phyloP scores from a whole-genome alignment of 768 basidiomycete species.

The Clathrus columnatus region DNA sequence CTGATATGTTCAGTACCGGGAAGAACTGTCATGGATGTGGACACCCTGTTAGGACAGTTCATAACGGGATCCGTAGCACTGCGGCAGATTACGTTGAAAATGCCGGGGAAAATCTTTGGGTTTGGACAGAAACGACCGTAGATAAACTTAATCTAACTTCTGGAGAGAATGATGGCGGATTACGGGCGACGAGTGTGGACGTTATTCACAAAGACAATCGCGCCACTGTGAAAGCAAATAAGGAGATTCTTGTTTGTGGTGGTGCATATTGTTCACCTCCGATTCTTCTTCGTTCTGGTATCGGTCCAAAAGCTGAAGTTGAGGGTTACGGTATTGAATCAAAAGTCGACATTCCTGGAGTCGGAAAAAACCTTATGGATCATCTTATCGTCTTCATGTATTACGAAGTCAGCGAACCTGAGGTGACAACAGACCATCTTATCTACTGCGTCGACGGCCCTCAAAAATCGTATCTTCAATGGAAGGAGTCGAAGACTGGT shows the following conservation, averaged over 20 bases:
- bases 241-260: constrained; percentile 19
- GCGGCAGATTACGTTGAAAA: no score
- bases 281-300: constrained; percentile 33
- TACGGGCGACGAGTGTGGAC: not conserved
- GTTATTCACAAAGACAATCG: not conserved
- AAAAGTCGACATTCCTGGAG: constrained; percentile 29
- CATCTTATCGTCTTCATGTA: constrained; percentile 8
- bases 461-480: not conserved
- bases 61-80: no score
- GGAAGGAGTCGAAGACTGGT: not conserved
- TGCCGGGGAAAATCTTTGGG: not conserved
- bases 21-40: not conserved
- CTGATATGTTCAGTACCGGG: not conserved
- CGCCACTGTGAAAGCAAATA: not conserved
- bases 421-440: not conserved
- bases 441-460: not conserved
- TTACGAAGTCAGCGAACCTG: not conserved
- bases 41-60: not conserved
- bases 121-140: not conserved
- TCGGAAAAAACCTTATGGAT: constrained; percentile 35
- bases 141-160: not conserved
- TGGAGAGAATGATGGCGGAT: not conserved
- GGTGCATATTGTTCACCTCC: constrained; percentile 21
- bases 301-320: constrained; percentile 26
- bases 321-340: constrained; percentile 20